phyloP scores from a whole-genome alignment of 176 grass and related monocot species.

The Puya raimondii region DNA sequence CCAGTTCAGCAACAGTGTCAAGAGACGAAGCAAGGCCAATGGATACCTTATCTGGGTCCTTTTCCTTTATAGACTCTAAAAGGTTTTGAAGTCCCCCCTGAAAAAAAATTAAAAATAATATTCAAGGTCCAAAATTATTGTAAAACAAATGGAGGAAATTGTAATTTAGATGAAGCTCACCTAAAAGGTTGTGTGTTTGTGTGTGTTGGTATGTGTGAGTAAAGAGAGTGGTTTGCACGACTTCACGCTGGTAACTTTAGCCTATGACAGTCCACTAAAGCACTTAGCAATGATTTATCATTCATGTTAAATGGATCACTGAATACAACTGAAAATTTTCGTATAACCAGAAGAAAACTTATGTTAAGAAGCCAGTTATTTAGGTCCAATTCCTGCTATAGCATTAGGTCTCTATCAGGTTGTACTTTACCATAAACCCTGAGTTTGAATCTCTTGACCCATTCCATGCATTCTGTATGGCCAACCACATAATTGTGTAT shows the following conservation, averaged over 20 bases:
- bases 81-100: slow-evolving; percentile 82
- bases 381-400: too few species aligned
- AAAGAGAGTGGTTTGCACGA: neutral
- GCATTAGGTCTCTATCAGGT: too few species aligned
- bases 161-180: too few species aligned
- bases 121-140: neutral
- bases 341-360: too few species aligned
- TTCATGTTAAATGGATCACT: neutral
- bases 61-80: slow-evolving; percentile 60
- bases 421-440: too few species aligned
- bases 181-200: neutral
- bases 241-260: neutral
- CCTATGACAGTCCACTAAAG: neutral
- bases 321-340: neutral
- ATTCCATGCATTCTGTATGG: too few species aligned
- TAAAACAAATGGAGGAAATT: too few species aligned
- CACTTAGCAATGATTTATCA: neutral
- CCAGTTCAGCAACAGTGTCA: slow-evolving; percentile 68
- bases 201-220: neutral
- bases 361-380: too few species aligned
- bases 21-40: slow-evolving; percentile 77
- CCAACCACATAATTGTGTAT: too few species aligned
- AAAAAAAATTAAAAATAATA: slow-evolving; percentile 10
- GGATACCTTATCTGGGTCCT: slow-evolving; percentile 75
- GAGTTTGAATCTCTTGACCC: too few species aligned